phyloP scores from a whole-genome alignment of 169 alveolate species.

The Besnoitia besnoiti region DNA sequence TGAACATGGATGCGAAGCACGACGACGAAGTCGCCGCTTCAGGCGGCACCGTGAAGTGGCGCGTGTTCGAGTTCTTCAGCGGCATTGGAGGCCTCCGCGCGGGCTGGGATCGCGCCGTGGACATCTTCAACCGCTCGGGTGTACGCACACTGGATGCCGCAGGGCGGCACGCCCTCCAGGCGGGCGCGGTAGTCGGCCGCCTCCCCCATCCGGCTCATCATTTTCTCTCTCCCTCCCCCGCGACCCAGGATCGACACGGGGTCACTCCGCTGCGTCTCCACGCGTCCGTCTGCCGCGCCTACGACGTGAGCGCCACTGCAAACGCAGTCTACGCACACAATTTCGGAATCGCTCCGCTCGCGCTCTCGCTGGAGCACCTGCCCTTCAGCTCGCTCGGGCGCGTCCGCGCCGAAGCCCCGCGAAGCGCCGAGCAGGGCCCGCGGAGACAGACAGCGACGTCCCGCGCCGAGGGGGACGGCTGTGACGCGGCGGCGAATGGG shows the following conservation, averaged over 20 bases:
- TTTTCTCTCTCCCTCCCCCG: no score
- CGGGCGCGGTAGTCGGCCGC: no score
- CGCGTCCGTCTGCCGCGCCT: conserved; percentile 43
- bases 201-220: no score
- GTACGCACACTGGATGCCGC: not conserved
- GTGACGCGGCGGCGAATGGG: not conserved
- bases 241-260: no score
- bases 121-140: not conserved
- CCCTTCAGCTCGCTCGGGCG: not conserved
- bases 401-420: no score
- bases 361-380: conserved; percentile 50
- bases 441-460: no score
- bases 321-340: conserved; percentile 71
- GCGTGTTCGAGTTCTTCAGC: conserved; percentile 71
- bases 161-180: conserved; percentile 1
- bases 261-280: not conserved
- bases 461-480: no score
- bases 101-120: conserved; percentile 67
- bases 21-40: no score
- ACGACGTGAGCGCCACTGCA: conserved; percentile 72
- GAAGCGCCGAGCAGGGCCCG: no score
- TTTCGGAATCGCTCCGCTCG: conserved; percentile 52
- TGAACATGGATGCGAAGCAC: no score
- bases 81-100: conserved; percentile 80
- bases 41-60: conserved; percentile 40